Base-by-base conservation (phyloP, 371 early-diverging fungal genomes). In the Sporodiniella umbellata region DNA sequence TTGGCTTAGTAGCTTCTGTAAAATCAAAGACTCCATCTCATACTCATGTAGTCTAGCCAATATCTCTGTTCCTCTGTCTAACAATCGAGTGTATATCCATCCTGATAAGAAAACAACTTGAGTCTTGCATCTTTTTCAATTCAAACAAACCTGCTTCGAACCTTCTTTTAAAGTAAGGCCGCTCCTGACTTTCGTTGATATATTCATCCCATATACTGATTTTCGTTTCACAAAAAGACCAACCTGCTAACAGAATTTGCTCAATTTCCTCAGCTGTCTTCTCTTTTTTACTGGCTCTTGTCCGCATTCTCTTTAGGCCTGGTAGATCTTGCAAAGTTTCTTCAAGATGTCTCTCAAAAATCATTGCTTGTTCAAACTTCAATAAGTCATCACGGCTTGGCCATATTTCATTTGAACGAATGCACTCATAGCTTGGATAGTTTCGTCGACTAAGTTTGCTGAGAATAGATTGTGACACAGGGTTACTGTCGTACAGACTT, bases 1-100 rank as follows among this genome's bases (percentile, higher is more conserved):
- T 48, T 90, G 90, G 15, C 74, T 66, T 0, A 90, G 59, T 22
- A 90, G 55, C 45, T 78, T 77, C 37, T 72, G 65, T 4, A 88
- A 53, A 0, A 90, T 58, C 5, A 70, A 42, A 0, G 72, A 73
- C 26, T 87, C 90, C 21, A 79, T 66, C 4, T 66, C 62, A 46
- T 80, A 83, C 40, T 76, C 73, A 45, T 83, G 83, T 18, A 84
- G 56, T 17, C 68, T 78, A 1, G 78, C 83, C n/a, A 88, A 58
- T 18, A 81, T 60, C 10, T 64, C 64, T 4, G 79, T 58, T 4
- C 80, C 83, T 23, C 78, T 75, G 53, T 81, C 75, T 17, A 83
- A 59, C 18, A 86, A 70, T 19, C 79, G 77, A 0, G 85, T 83
- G 51, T 84, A 81, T 4, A 84, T 71, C 64, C 79, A 86, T 1